Conservation (phyloP, 2,329 filamentous ascomycete species). For the Elsinoe perseae region DNA sequence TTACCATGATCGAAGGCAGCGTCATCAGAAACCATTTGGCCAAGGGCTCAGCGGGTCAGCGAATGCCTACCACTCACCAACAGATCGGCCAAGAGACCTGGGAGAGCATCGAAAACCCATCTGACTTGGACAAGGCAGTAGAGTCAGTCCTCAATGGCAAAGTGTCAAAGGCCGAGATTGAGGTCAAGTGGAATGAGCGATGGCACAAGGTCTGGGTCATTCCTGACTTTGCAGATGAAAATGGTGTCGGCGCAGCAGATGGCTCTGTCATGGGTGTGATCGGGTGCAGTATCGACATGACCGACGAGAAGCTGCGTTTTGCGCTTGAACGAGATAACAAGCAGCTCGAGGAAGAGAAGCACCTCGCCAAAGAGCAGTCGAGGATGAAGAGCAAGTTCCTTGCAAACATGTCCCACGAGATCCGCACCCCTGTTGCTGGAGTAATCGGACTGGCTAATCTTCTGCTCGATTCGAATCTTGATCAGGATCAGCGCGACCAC, state of each 20-base stretch:
- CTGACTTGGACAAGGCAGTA: constrained; percentile 1
- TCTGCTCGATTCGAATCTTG: constrained; percentile 14
- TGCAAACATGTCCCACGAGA: constrained; percentile 19
- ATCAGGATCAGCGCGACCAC: constrained; percentile 15
- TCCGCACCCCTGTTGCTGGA: constrained; percentile 17
- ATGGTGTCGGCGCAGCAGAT: background rate
- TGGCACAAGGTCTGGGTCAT: constrained; percentile 15
- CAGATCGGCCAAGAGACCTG: background rate
- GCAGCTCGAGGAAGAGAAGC: constrained; percentile 9
- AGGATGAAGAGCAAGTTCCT: constrained; percentile 18
- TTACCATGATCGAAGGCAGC: constrained; percentile 13
- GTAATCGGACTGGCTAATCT: constrained; percentile 18
- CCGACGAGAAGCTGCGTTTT: constrained; percentile 11
- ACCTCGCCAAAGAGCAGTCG: constrained; percentile 13
- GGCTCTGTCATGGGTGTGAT: constrained; percentile 10
- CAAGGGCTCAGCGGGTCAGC: background rate
- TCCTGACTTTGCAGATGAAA: constrained; percentile 2
- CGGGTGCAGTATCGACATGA: constrained; percentile 17
- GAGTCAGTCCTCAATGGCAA: background rate
- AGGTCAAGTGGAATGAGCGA: background rate
- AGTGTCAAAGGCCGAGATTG: background rate
- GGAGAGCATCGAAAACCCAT: background rate
- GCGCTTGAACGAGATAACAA: constrained; percentile 14
- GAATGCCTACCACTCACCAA: background rate
- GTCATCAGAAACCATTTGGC: constrained; percentile 2